Conservation (phyloP, 306 rosid genomes). For the Lathyrus aphaca region DNA sequence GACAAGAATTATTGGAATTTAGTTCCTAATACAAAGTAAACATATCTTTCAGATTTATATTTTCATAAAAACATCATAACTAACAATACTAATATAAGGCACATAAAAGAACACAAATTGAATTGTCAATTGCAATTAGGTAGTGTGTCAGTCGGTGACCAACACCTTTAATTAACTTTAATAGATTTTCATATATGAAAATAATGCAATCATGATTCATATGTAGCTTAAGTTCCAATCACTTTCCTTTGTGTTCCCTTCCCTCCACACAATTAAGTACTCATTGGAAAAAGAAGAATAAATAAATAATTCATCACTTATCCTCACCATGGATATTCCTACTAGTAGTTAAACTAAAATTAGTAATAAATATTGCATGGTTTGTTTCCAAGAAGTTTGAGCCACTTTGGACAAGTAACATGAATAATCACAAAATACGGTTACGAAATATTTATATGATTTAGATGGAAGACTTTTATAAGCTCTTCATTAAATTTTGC, state of each 20-base stretch:
- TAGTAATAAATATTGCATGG: neutral
- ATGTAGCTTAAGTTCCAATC: conserved; percentile 38
- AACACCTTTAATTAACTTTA: conserved; percentile 33
- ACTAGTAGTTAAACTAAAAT: conserved; percentile 16
- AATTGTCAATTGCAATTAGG: conserved; percentile 28
- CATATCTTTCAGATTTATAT: conserved; percentile 6
- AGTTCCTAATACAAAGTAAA: conserved; percentile 33
- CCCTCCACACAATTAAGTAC: conserved; percentile 51
- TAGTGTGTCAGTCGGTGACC: conserved; percentile 41
- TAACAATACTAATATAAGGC: neutral
- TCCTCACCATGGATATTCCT: conserved; percentile 12
- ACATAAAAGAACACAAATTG: neutral
- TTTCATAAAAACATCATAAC: conserved; percentile 5
- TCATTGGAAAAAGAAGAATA: neutral
- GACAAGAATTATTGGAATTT: conserved; percentile 37
- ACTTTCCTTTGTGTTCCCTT: conserved; percentile 52
- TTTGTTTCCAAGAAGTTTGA: neutral
- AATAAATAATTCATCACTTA: conserved; percentile 2
- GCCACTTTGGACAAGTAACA: too few species aligned
- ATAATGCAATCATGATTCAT: neutral
- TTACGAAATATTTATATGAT: too few species aligned
- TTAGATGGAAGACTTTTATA: too few species aligned
- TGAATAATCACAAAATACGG: too few species aligned
- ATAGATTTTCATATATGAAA: conserved; percentile 11
- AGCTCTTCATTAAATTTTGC: too few species aligned